Evolutionary conservation across 1,139 yeast species (phyloP), one percentile per base, ranked within the genome.

Genomic region (Candida freyschussii): DNA sequence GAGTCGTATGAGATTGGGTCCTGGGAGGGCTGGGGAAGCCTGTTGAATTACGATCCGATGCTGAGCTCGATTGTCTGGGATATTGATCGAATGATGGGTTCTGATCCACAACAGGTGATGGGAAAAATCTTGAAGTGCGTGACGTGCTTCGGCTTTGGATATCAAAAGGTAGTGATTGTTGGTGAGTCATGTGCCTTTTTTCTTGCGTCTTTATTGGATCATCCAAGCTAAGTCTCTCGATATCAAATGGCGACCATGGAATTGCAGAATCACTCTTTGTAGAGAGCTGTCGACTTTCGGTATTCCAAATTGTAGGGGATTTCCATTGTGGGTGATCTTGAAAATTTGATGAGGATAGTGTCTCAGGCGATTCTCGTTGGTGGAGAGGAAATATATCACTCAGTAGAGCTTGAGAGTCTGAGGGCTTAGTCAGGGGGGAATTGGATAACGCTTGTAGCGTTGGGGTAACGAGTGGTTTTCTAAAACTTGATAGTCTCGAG

Each of bases 51-150:
- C n/a, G 7, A n/a, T 24, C 32, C 18, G 19, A 14, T 5, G 23
- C 29, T 10, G 25, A 13, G 21, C 26, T 26, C 13, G 5, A 27
- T 26, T 31, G 42, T 26, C 30, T 38, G 16, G 35, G 37, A 26
- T 14, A 37, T 8, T 45, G 29, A n/a, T 37, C 48, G 22, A 39
- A 42, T 6, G 43, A 50, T 4, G 37, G 39, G 8, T 47, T 44
- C 18, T 52, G 56, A 11, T 53, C 56, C 12, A 43, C 40, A 7
- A 42, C 32, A 4, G 64, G 63, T n/a, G 62, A 56, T 1, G 66
- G 67, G 39, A 62, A 62, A 36, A 62, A 62, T 23, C 67, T 47
- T 4, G 66, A 61, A 35, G 55, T 53, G 6, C 33, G 34, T 2
- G 41, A 37, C 14, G 59, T 48, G 26, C 40, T 43, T 9, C 37